Evolutionary conservation across 108 stramenopile species (phyloP), one percentile per base, ranked within the genome.

Genomic region (Skeletonema tropicum): DNA sequence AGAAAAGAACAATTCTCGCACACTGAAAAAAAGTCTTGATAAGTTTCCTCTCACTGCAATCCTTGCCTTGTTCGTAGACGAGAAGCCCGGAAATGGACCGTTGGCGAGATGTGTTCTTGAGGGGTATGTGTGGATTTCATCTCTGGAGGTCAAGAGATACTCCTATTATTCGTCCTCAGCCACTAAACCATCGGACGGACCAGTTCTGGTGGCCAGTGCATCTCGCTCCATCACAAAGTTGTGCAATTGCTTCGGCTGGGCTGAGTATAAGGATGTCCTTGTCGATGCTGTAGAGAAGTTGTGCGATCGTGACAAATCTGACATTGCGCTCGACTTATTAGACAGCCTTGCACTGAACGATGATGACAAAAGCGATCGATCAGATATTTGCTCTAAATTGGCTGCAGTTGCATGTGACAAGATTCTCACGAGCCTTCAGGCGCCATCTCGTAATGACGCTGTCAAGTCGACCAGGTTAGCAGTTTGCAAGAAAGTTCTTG

Each of bases 181-280:
- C 61, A 48, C 61, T 62, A 48, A 48, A 41, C n/a, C 38, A 35
- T 62, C 61, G 17, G 38, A 68, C 25, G 67, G 67, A 23, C 67
- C 67, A 21, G 31, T 55, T 14, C 41, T 68, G 45, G 12, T 68
- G 3, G 2, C 15, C 25, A 55, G 42, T 30, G 67, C 26, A 11
- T n/a, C 14, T 29, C 30, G 35, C 23, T 61, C 60, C n/a, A 61
- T 68, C 29, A 55, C 5, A 25, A 15, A 55, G 15, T 68, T 39
- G 17, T 68, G 67, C 31, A 23, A 55, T 19, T n/a, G 12, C n/a
- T 29, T 31, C 15, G 67, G 67, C 5, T 68, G 41, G 67, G 42
- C 38, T 14, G 13, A 39, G n/a, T 33, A 45, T 6, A 42, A 68
- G 42, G 46, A 55, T 31, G 52, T 68, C 19, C 42, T 68, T 19